These are phyloP conservation scores for Corymbia calophylla DNA, from an alignment of 441 rosid species.

Conservation along the genomic window DNA sequence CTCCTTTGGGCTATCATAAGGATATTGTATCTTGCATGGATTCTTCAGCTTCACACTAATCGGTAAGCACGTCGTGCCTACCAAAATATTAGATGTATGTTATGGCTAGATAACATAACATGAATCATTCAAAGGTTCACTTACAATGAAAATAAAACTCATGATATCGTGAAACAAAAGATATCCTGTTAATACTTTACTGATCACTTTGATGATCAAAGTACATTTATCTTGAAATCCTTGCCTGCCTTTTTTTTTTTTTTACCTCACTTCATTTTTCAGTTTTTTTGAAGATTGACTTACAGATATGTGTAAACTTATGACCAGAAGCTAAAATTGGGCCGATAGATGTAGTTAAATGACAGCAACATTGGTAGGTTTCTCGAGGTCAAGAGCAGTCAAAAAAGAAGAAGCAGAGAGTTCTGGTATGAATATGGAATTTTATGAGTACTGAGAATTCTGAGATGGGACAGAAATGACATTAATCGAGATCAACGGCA, in stretches of 20 bases:
- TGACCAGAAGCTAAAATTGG: neutral
- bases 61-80: neutral
- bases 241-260: neutral
- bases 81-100: neutral
- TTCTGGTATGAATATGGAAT: neutral
- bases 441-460: neutral
- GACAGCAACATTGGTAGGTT: neutral
- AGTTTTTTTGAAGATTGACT: neutral
- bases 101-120: neutral
- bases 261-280: neutral
- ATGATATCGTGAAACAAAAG: neutral
- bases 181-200: neutral
- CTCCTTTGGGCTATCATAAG: neutral
- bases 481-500: neutral
- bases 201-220: neutral
- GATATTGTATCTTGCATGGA: neutral
- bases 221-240: neutral
- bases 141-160: neutral
- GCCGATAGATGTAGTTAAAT: neutral
- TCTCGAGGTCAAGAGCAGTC: neutral
- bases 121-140: fast-evolving
- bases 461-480: neutral
- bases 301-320: neutral
- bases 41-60: neutral
- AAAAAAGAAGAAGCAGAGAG: neutral